Percentiles rank a stretch among this genome's conserved stretches.
Conservation (phyloP, 352 stramenopile genomes). For the Pythium chondricola region DNA sequence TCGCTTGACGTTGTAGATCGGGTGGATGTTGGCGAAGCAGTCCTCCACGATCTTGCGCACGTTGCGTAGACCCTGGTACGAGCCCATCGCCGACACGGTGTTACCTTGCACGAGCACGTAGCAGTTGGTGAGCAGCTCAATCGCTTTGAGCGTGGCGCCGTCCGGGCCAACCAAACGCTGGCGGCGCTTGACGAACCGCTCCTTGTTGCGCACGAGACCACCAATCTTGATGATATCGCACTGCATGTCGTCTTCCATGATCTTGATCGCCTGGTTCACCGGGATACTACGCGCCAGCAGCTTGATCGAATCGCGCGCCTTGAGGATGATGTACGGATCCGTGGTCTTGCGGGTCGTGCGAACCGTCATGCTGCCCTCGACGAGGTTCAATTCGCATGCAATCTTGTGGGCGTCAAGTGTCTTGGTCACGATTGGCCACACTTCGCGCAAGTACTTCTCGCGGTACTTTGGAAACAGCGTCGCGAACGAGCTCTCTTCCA, state of each 20-base stretch:
- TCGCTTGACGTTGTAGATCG: conserved; percentile 99
- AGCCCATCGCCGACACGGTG: conserved; percentile 91
- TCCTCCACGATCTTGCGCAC: conserved; percentile 97
- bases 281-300: conserved; percentile 96
- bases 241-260: conserved; percentile 97
- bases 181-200: conserved; percentile 98
- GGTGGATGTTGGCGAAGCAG: conserved; percentile 99
- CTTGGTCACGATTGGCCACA: conserved; percentile 98
- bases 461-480: conserved; percentile 99
- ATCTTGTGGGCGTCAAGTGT: conserved; percentile 94
- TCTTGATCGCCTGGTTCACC: conserved; percentile 95
- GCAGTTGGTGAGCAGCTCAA: conserved; percentile 98
- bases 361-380: conserved; percentile 92
- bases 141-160: conserved; percentile 94
- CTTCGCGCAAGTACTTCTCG: conserved; percentile 98
- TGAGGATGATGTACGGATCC: conserved; percentile 98
- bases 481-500: conserved; percentile 99
- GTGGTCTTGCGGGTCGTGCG: conserved; percentile 94
- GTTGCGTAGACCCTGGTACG: conserved; percentile 90
- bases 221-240: conserved; percentile 99
- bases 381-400: conserved; percentile 97
- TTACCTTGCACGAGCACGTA: conserved; percentile 99
- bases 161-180: conserved; percentile 97
- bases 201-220: conserved; percentile 98
- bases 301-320: conserved; percentile 98